Evolutionary conservation across 257 asterid species (phyloP).

Genomic region (Solanum rostratum): DNA sequence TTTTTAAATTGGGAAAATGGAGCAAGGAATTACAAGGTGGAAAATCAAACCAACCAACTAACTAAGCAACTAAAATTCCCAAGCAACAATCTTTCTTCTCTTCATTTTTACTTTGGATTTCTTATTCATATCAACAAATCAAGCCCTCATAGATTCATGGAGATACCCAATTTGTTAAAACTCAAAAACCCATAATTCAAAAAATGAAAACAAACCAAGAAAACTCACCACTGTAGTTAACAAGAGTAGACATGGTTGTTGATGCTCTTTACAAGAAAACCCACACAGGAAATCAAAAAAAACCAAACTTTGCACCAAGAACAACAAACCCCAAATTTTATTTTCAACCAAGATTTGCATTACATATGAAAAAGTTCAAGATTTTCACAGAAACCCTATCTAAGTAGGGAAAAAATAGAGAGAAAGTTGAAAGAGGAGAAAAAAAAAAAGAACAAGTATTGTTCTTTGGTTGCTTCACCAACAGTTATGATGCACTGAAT

Average conservation of each 20-base stretch:
- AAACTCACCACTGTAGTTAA: slow-evolving; percentile 80
- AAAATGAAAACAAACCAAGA: background rate
- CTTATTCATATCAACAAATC: too few relatives aligned
- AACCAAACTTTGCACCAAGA: slow-evolving; percentile 30
- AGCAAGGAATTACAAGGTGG: background rate
- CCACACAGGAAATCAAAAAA: slow-evolving; percentile 37
- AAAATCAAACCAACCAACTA: background rate
- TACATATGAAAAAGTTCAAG: slow-evolving; percentile 15
- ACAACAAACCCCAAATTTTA: slow-evolving; percentile 45
- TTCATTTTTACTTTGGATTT: too few relatives aligned
- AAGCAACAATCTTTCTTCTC: background rate
- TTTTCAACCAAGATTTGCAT: slow-evolving; percentile 48
- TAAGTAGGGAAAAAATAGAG: slow-evolving; percentile 41
- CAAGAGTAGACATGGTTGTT: slow-evolving; percentile 82
- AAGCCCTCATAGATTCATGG: background rate
- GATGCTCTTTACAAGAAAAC: slow-evolving; percentile 27
- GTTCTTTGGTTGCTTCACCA: slow-evolving; percentile 10
- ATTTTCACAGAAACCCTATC: slow-evolving; percentile 37
- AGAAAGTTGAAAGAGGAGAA: background rate
- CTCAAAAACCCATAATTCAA: background rate
- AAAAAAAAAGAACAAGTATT: slow-evolving; percentile 1
- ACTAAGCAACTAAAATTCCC: background rate
- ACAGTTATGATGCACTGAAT: background rate
- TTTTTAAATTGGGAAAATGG: background rate
- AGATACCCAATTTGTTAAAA: background rate